These are phyloP conservation scores for Candida nanaspora DNA, from an alignment of 805 yeast genomes.

Conservation along the genomic window DNA sequence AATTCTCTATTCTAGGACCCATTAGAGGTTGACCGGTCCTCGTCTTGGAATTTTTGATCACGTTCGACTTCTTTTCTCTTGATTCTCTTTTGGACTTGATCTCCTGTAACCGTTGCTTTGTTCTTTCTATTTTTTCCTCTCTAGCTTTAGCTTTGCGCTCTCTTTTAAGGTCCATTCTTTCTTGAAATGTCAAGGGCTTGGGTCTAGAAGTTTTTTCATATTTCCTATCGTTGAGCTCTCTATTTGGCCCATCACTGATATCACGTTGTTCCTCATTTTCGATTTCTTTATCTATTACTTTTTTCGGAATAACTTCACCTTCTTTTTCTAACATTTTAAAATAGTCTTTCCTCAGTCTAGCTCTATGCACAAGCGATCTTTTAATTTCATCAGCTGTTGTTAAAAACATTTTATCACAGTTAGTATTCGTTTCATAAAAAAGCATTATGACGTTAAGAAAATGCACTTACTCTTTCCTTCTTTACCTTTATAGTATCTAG, in stretches of 20 bases:
- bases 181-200: slow-evolving; percentile 33
- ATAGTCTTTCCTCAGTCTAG: slow-evolving; percentile 74
- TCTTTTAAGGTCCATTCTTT: slow-evolving; percentile 36
- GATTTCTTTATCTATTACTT: slow-evolving; percentile 3
- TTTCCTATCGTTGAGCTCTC: neutral
- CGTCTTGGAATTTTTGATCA: slow-evolving; percentile 45
- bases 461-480: slow-evolving; percentile 22
- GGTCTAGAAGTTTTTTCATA: slow-evolving; percentile 21
- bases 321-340: slow-evolving; percentile 72
- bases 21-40: slow-evolving; percentile 79
- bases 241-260: neutral
- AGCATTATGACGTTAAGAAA: too few species aligned
- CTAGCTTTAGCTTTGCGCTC: slow-evolving; percentile 37
- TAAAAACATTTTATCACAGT: neutral
- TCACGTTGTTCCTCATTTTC: neutral
- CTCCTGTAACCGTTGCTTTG: slow-evolving; percentile 22
- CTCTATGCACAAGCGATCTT: slow-evolving; percentile 68
- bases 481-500: slow-evolving; percentile 16
- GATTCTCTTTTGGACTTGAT: slow-evolving; percentile 33
- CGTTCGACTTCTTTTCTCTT: slow-evolving; percentile 35
- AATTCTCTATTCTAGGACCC: slow-evolving; percentile 79
- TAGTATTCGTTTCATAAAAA: neutral
- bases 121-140: slow-evolving; percentile 33
- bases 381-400: slow-evolving; percentile 54
- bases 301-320: slow-evolving; percentile 48